These are phyloP conservation scores for Cryphonectria japonica DNA, from an alignment of 2,329 filamentous ascomycete genomes.

Conservation along the genomic window DNA sequence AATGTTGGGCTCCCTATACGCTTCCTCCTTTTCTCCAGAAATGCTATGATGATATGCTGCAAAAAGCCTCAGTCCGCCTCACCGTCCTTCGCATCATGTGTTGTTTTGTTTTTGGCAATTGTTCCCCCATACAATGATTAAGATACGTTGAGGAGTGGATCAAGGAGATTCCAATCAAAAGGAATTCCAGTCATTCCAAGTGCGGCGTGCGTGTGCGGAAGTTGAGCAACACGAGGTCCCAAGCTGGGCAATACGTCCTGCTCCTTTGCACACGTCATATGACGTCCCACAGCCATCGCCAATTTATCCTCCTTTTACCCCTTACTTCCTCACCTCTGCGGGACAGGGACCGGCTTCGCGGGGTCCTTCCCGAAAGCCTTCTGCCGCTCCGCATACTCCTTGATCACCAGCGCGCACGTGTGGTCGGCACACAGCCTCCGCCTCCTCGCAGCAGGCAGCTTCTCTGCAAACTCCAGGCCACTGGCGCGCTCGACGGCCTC, in stretches of 20 bases:
- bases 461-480: constrained; percentile 85
- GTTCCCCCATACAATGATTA: background rate
- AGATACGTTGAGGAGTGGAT: background rate
- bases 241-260: background rate
- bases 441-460: constrained; percentile 73
- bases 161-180: background rate
- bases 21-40: background rate
- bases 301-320: background rate
- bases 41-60: background rate
- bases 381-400: constrained; percentile 71
- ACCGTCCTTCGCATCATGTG: background rate
- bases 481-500: constrained; percentile 91
- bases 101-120: background rate
- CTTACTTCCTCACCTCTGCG: constrained; percentile 8
- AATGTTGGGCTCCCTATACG: background rate
- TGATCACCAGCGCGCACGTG: constrained; percentile 80
- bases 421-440: constrained; percentile 85
- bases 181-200: background rate
- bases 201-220: background rate
- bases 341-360: constrained; percentile 24
- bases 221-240: background rate
- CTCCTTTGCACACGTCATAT: background rate
- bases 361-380: constrained; percentile 57
- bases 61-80: background rate
- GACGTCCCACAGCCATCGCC: background rate